Evolutionary conservation across 2,329 filamentous ascomycete species (phyloP).

Genomic region (Verticillium longisporum): DNA sequence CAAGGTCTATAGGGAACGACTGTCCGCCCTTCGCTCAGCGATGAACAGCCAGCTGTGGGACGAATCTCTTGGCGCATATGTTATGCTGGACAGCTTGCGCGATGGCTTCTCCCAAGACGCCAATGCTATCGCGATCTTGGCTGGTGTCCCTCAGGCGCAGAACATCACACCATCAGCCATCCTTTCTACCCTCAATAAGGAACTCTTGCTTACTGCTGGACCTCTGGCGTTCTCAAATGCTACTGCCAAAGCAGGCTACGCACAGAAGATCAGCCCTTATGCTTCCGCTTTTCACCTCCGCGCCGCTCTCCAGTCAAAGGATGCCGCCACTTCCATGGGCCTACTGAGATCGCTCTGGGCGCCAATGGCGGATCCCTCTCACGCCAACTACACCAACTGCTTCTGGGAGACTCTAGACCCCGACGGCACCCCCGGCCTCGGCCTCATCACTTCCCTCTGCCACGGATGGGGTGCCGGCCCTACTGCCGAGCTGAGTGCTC

Average conservation of each 20-base stretch:
- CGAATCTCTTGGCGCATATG: conserved; percentile 16
- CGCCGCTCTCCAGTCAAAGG: conserved; percentile 14
- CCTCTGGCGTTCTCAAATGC: conserved; percentile 15
- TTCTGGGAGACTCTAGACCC: conserved; percentile 22
- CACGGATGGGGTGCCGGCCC: conserved; percentile 25
- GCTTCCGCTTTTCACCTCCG: conserved; percentile 22
- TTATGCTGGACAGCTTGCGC: conserved; percentile 13
- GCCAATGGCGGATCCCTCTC: conserved; percentile 17
- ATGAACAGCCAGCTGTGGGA: conserved; percentile 19
- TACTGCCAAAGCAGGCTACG: conserved; percentile 10
- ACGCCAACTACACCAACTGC: conserved; percentile 19
- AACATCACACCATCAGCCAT: conserved; percentile 9
- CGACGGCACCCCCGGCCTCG: conserved; percentile 17
- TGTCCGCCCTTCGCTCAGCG: conserved; percentile 15
- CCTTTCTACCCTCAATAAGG: conserved; percentile 11
- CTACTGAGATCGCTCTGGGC: conserved; percentile 16
- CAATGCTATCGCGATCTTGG: conserved; percentile 23
- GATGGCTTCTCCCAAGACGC: conserved; percentile 20
- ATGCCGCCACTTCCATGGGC: conserved; percentile 3
- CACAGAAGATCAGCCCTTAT: conserved; percentile 17
- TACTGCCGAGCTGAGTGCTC: conserved; percentile 21
- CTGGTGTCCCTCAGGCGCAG: conserved; percentile 14
- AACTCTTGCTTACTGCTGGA: conserved; percentile 9
- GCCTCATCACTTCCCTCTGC: conserved; percentile 20
- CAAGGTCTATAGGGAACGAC: conserved; percentile 14